Conservation (phyloP, 306 rosid genomes). For the Hippophae rhamnoides region DNA sequence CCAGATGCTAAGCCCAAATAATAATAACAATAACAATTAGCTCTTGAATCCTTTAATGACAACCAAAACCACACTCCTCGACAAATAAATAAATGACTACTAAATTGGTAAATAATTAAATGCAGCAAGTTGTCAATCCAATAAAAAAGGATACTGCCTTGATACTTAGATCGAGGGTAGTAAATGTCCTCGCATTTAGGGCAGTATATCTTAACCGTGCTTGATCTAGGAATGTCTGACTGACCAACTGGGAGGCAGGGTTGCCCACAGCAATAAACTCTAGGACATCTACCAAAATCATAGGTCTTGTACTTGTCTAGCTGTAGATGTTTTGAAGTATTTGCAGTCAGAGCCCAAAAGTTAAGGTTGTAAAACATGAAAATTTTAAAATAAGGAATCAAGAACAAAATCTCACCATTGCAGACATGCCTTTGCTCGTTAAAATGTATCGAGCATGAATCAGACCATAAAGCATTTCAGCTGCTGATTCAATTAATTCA, state of each 20-base stretch:
- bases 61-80: too few species aligned
- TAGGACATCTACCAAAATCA: slow-evolving; percentile 79
- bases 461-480: slow-evolving; percentile 85
- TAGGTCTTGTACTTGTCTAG: slow-evolving; percentile 67
- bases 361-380: slow-evolving; percentile 6
- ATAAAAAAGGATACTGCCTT: slow-evolving; percentile 71
- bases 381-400: background rate
- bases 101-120: too few species aligned
- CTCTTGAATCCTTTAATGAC: too few species aligned
- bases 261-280: slow-evolving; percentile 82
- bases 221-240: slow-evolving; percentile 65
- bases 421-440: slow-evolving; percentile 74
- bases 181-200: slow-evolving; percentile 79
- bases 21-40: too few species aligned
- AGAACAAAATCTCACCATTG: slow-evolving; percentile 48
- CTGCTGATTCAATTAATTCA: slow-evolving; percentile 78
- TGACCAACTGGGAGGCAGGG: slow-evolving; percentile 83
- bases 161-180: slow-evolving; percentile 77
- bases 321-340: slow-evolving; percentile 30
- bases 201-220: slow-evolving; percentile 67
- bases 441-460: slow-evolving; percentile 76
- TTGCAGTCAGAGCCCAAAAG: slow-evolving; percentile 14
- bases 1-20: too few species aligned
- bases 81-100: too few species aligned
- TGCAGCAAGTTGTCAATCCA: background rate